Evolutionary conservation across 2,329 filamentous ascomycete species (phyloP).

Genomic region (Sporothrix phasma): DNA sequence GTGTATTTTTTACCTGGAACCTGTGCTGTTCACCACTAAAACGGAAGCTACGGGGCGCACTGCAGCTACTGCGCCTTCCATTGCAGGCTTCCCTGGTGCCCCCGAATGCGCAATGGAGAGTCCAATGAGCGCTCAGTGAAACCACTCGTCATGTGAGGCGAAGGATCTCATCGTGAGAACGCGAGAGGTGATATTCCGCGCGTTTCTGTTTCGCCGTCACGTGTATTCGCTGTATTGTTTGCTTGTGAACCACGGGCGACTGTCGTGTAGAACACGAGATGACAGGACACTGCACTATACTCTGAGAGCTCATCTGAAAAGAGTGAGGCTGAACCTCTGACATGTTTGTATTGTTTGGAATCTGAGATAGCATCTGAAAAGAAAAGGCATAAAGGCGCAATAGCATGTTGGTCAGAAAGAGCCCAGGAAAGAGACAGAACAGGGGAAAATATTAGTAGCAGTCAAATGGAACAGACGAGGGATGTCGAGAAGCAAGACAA

Average conservation of each 20-base stretch:
- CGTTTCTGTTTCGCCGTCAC: not conserved
- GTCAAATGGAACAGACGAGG: not conserved
- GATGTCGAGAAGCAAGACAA: not conserved
- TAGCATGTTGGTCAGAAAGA: not conserved
- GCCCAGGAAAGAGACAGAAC: not conserved
- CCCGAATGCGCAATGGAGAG: not conserved
- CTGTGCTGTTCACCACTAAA: not conserved
- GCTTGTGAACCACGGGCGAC: not conserved
- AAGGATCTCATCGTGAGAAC: not conserved
- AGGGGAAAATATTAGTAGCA: not conserved
- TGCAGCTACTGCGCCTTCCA: not conserved
- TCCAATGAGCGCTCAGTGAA: not conserved
- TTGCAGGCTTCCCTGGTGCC: not conserved
- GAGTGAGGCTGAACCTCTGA: not conserved
- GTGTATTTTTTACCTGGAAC: not conserved
- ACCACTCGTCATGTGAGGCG: not conserved
- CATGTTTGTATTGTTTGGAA: not conserved
- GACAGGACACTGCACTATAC: not conserved
- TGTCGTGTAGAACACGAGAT: not conserved
- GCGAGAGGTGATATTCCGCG: not conserved
- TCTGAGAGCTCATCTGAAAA: not conserved
- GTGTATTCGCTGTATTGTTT: not conserved
- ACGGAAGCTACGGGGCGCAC: not conserved
- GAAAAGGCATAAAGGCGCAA: not conserved
- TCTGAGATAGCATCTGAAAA: not conserved